These are phyloP conservation scores for Russula griseocarnosa DNA, from an alignment of 768 basidiomycete species.

Conservation along the genomic window DNA sequence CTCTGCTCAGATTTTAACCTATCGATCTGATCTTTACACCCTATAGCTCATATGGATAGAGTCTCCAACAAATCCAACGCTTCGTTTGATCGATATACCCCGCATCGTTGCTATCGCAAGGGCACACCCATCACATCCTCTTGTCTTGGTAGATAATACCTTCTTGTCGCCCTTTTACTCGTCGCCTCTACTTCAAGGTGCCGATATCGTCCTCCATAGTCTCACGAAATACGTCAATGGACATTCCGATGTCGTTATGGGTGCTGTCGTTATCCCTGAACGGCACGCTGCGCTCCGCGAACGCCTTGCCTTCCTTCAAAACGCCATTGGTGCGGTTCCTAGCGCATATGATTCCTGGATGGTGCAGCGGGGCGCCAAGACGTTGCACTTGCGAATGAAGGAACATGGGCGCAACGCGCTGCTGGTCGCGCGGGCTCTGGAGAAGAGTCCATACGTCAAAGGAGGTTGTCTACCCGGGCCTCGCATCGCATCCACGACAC, in stretches of 20 bases:
- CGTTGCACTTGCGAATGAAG: slow-evolving; percentile 82
- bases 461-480: slow-evolving; percentile 83
- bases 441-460: slow-evolving; percentile 57
- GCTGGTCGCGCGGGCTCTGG: slow-evolving; percentile 60
- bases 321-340: slow-evolving; percentile 80
- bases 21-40: neutral
- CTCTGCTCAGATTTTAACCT: neutral
- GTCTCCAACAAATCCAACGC: slow-evolving; percentile 90
- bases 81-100: slow-evolving; percentile 77
- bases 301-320: slow-evolving; percentile 82
- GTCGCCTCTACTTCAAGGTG: slow-evolving; percentile 79
- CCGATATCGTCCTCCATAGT: slow-evolving; percentile 80
- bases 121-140: slow-evolving; percentile 58
- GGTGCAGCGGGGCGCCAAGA: slow-evolving; percentile 87
- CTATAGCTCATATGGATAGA: slow-evolving; percentile 89
- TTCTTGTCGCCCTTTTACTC: slow-evolving; percentile 91
- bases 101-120: slow-evolving; percentile 64
- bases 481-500: slow-evolving; percentile 62
- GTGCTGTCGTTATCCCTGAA: slow-evolving; percentile 67
- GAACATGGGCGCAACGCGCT: slow-evolving; percentile 84
- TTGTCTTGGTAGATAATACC: slow-evolving; percentile 91
- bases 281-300: slow-evolving; percentile 46
- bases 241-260: slow-evolving; percentile 92
- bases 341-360: slow-evolving; percentile 88
- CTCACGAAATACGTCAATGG: slow-evolving; percentile 93